These are phyloP conservation scores for Salix purpurea DNA, from an alignment of 345 rosid genomes.

Conservation along the genomic window DNA sequence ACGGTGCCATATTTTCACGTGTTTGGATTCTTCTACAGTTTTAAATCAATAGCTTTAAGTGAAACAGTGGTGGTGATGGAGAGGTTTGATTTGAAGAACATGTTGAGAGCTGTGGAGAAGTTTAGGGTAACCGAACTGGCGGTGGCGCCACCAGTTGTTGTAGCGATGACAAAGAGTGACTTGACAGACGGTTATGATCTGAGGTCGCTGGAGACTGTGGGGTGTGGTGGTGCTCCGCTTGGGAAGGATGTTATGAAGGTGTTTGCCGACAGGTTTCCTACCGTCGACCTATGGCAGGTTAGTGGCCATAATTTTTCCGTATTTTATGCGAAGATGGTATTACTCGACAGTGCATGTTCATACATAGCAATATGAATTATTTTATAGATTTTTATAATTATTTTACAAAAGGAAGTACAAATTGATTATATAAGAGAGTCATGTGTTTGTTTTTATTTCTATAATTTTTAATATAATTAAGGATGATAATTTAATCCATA, in stretches of 20 bases:
- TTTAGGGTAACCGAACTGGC: conserved; percentile 19
- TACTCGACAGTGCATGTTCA: no score
- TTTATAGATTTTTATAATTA: no score
- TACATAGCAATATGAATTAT: no score
- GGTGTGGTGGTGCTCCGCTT: conserved; percentile 28
- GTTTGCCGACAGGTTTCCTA: conserved; percentile 19
- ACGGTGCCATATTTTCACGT: conserved; percentile 32
- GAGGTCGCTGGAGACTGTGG: conserved; percentile 17
- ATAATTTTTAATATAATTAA: no score
- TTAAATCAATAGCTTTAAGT: conserved; percentile 25
- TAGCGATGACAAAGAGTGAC: conserved; percentile 14
- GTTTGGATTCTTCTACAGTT: conserved; percentile 16
- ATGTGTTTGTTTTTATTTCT: no score
- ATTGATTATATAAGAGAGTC: no score
- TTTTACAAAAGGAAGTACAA: no score
- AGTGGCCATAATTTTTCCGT: not conserved
- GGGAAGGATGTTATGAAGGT: conserved; percentile 25
- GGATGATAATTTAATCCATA: no score
- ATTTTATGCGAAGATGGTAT: no score
- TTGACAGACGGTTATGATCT: conserved; percentile 12
- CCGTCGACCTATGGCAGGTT: conserved; percentile 18
- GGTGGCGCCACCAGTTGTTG: conserved; percentile 27
- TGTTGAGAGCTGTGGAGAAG: conserved; percentile 25
- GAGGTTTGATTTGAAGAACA: conserved; percentile 26
- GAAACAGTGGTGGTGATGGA: conserved; percentile 31